These are phyloP conservation scores for Clavispora carvajalis DNA, from an alignment of 805 yeast genomes.

Conservation along the genomic window DNA sequence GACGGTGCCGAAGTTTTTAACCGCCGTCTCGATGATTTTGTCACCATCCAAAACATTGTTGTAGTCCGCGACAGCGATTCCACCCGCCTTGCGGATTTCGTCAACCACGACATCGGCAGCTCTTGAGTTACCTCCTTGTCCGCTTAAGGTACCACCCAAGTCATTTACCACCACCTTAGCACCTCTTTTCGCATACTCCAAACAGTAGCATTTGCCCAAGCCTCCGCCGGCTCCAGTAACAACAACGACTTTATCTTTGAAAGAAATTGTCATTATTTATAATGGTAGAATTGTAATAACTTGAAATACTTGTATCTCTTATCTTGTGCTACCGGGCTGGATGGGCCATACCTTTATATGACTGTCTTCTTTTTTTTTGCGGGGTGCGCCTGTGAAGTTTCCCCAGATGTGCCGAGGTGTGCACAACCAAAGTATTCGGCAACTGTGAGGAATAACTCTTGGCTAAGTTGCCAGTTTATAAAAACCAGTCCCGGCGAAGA, in stretches of 20 bases:
- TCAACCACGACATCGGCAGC: conserved; percentile 90
- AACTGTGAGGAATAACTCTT: no score
- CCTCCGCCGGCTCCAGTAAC: conserved; percentile 99
- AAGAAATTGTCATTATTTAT: conserved; percentile 25
- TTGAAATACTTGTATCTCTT: not conserved
- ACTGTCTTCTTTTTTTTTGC: conserved; percentile 5
- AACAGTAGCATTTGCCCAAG: conserved; percentile 81
- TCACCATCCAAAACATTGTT: conserved; percentile 86
- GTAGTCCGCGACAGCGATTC: conserved; percentile 88
- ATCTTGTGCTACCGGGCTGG: not conserved
- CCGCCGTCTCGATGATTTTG: conserved; percentile 78
- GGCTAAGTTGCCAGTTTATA: no score
- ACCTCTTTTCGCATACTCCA: conserved; percentile 83
- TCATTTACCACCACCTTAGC: conserved; percentile 96
- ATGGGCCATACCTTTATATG: not conserved
- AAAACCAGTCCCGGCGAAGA: no score
- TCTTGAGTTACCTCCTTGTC: conserved; percentile 60
- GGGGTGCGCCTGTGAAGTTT: conserved; percentile 13
- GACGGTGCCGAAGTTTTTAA: conserved; percentile 80
- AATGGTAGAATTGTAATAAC: not conserved
- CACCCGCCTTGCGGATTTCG: conserved; percentile 72
- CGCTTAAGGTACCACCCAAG: conserved; percentile 77
- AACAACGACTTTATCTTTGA: conserved; percentile 82
- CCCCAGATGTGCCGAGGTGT: conserved; percentile 11
- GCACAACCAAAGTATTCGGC: not conserved